Percentiles rank a stretch among this genome's conserved stretches.
phyloP scores from a whole-genome alignment of 1,284 basidiomycete genomes.

The Ceraceosorus guamensis region DNA sequence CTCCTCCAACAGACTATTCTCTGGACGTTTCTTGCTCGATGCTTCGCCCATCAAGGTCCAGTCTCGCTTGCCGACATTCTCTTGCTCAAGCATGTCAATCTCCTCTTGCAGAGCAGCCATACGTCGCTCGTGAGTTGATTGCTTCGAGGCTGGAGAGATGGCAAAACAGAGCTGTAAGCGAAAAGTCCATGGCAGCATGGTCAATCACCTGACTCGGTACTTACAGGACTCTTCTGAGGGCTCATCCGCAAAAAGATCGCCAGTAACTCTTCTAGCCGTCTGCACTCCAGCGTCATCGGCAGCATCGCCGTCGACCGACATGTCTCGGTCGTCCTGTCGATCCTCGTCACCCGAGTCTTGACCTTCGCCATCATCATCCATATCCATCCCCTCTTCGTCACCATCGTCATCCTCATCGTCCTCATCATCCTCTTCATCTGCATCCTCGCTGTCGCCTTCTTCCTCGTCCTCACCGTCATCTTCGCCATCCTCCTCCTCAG shows the following conservation, averaged over 20 bases:
- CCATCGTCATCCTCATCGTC: conserved; percentile 33
- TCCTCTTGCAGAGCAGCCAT: conserved; percentile 53
- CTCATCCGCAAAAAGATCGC: conserved; percentile 55
- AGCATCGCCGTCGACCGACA: not conserved
- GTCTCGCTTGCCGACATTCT: conserved; percentile 61
- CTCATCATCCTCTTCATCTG: conserved; percentile 25
- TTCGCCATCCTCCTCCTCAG: conserved; percentile 48
- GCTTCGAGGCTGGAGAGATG: conserved; percentile 20
- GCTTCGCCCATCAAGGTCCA: conserved; percentile 94
- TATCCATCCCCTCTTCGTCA: conserved; percentile 31
- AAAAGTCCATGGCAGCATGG: not conserved
- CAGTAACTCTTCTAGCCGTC: conserved; percentile 53
- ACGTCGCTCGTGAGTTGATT: conserved; percentile 55
- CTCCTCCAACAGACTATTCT: conserved; percentile 85
- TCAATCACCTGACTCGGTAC: not conserved
- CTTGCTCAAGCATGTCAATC: conserved; percentile 54
- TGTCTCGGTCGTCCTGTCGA: not conserved
- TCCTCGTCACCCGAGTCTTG: conserved; percentile 5
- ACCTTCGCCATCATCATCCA: conserved; percentile 21
- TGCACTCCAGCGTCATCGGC: conserved; percentile 31
- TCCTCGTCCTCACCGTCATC: conserved; percentile 31
- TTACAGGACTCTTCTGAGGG: conserved; percentile 48
- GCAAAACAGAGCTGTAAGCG: conserved; percentile 6
- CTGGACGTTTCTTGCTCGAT: conserved; percentile 69
- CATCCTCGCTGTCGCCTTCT: conserved; percentile 34